A percentile compares a stretch with the other conserved stretches of the same genome.
Conservation (phyloP, 257 asterid genomes). For the Penstemon davidsonii region DNA sequence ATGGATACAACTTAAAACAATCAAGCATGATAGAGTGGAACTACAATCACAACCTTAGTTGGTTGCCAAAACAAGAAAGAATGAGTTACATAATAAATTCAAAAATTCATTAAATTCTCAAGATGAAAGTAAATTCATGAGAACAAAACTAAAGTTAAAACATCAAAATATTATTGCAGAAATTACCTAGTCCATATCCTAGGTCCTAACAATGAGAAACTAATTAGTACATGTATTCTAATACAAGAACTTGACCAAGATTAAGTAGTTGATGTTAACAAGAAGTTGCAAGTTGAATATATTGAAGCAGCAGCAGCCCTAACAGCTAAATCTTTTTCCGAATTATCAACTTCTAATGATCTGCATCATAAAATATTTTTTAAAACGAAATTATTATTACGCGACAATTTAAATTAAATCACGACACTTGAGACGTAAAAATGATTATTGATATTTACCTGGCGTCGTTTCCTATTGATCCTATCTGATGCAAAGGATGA, state of each 20-base stretch:
- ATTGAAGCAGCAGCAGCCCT: constrained; percentile 93
- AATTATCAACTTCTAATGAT: constrained; percentile 38
- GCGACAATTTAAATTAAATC: background rate
- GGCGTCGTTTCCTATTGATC: constrained; percentile 38
- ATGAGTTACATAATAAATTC: too few relatives aligned
- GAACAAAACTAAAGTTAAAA: background rate
- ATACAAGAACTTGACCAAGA: constrained; percentile 18
- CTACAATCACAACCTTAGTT: too few relatives aligned
- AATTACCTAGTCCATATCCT: background rate
- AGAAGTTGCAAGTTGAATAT: constrained; percentile 84
- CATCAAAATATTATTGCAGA: background rate
- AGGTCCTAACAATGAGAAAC: background rate
- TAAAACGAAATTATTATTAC: background rate
- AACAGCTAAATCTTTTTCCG: constrained; percentile 62
- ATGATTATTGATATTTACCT: constrained; percentile 35
- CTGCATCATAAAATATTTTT: constrained; percentile 38
- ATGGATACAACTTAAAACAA: too few relatives aligned
- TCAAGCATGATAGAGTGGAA: too few relatives aligned
- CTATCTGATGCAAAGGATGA: constrained; percentile 34
- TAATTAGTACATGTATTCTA: constrained; percentile 4
- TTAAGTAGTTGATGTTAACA: constrained; percentile 38
- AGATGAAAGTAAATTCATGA: background rate
- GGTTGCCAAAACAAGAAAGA: too few relatives aligned
- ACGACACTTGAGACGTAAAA: background rate
- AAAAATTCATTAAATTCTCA: too few relatives aligned